Evolutionary conservation across 164 flowering plant species (phyloP).

Genomic region (Nymphaea thermarum): DNA sequence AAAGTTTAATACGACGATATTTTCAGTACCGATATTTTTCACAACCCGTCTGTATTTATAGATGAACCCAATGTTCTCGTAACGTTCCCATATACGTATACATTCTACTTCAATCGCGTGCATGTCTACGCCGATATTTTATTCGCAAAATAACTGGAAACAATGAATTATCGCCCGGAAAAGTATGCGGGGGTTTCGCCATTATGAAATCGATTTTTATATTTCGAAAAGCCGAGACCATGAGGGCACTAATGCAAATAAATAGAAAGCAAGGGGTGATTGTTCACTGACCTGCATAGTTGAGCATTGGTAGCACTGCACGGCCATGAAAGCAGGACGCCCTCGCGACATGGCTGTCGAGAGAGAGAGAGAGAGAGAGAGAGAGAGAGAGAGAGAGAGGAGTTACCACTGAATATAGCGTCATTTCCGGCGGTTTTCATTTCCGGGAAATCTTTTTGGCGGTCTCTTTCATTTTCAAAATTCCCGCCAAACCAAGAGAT

Average conservation of each 20-base stretch:
- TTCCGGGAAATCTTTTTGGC: no score
- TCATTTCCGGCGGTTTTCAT: no score
- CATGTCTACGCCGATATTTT: not conserved
- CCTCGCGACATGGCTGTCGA: not conserved
- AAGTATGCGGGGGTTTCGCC: no score
- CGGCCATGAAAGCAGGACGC: conserved; percentile 46
- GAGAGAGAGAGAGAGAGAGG: no score
- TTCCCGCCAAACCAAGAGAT: no score
- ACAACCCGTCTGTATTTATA: not conserved
- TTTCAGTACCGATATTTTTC: not conserved
- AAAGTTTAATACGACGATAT: not conserved
- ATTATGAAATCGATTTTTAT: not conserved
- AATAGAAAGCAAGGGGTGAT: conserved; percentile 2
- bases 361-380: not conserved
- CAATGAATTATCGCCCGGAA: not conserved
- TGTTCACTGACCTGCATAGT: conserved; percentile 62
- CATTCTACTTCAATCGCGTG: not conserved
- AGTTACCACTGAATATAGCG: no score
- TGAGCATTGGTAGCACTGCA: conserved; percentile 64
- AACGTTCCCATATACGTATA: not conserved
- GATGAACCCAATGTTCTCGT: not conserved
- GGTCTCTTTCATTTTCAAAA: no score
- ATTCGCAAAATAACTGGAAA: not conserved
- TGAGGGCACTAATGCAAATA: conserved; percentile 7
- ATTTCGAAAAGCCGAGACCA: not conserved